A percentile compares a stretch with the other conserved stretches of the same genome.
These are phyloP conservation scores for Suillus weaverae DNA, from an alignment of 768 basidiomycete species.

Conservation along the genomic window DNA sequence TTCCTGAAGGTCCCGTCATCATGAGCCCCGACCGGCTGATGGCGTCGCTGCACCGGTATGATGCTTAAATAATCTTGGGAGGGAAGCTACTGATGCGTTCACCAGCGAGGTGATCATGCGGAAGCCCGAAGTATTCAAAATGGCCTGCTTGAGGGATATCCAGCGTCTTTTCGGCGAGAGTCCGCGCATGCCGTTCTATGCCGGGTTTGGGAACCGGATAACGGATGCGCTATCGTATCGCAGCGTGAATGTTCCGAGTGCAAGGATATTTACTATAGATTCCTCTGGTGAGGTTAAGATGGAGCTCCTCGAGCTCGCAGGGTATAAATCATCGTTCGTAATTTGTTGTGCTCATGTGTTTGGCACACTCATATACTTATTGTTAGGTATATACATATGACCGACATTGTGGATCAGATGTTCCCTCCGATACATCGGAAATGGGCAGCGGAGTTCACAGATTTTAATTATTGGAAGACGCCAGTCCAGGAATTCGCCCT, in stretches of 20 bases:
- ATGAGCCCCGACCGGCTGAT: conserved; percentile 98
- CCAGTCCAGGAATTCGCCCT: conserved; percentile 76
- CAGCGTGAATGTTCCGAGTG: conserved; percentile 90
- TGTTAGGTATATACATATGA: conserved; percentile 93
- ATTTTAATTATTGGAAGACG: conserved; percentile 95
- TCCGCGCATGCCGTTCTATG: conserved; percentile 82
- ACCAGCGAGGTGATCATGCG: conserved; percentile 95
- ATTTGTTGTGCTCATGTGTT: not conserved
- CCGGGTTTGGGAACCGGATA: conserved; percentile 97
- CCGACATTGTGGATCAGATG: conserved; percentile 99
- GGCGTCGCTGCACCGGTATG: conserved; percentile 90
- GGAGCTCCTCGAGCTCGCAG: conserved; percentile 93
- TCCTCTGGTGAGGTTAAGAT: conserved; percentile 94
- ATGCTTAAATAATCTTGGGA: not conserved
- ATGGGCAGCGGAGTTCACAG: conserved; percentile 88
- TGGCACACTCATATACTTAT: not conserved
- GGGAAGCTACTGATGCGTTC: not conserved
- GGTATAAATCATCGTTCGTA: conserved; percentile 92
- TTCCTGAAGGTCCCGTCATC: conserved; percentile 98
- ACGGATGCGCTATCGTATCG: conserved; percentile 98
- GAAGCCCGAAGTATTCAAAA: conserved; percentile 99
- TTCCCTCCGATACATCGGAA: conserved; percentile 95
- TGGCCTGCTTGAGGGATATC: conserved; percentile 97
- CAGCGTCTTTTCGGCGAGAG: conserved; percentile 82
- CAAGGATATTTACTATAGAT: conserved; percentile 96